These are phyloP conservation scores for Amaranthus cruentus DNA, from an alignment of 148 eudicot species.

Conservation along the genomic window DNA sequence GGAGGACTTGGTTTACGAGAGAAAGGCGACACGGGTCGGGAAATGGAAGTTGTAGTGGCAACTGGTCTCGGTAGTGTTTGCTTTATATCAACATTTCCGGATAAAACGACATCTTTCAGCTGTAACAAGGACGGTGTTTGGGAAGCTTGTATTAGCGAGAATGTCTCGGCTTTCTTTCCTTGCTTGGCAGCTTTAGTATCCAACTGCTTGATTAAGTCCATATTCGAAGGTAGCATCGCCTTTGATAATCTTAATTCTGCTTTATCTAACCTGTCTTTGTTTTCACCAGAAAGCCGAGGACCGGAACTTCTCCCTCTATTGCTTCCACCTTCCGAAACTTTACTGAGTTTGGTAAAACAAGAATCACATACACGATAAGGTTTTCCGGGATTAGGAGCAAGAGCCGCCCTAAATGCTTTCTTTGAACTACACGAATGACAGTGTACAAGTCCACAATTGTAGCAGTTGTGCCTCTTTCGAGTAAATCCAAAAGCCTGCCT, in stretches of 20 bases:
- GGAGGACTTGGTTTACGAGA: conserved; percentile 94
- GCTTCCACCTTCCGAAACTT: conserved; percentile 62
- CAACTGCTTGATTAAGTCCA: conserved; percentile 74
- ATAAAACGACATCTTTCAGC: conserved; percentile 61
- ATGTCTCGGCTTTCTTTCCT: conserved; percentile 74
- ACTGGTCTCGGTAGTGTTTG: conserved; percentile 63
- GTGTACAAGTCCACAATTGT: conserved; percentile 95
- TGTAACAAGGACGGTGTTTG: conserved; percentile 65
- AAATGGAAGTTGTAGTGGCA: conserved; percentile 45
- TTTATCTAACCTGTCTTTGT: conserved; percentile 85
- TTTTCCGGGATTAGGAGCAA: conserved; percentile 86
- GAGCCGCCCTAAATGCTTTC: conserved; percentile 77
- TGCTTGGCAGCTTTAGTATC: conserved; percentile 90
- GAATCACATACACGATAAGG: conserved; percentile 95
- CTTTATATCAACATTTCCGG: conserved; percentile 49
- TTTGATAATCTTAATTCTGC: conserved; percentile 60
- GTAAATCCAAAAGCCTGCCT: conserved; percentile 95
- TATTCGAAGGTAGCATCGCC: conserved; percentile 53
- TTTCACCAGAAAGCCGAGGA: conserved; percentile 91
- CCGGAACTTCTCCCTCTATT: conserved; percentile 49
- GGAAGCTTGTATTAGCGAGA: conserved; percentile 58
- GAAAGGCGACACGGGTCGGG: conserved; percentile 87
- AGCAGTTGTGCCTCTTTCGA: conserved; percentile 93
- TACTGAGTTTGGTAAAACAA: conserved; percentile 71
- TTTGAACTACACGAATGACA: conserved; percentile 92